Percentiles rank a stretch among this genome's conserved stretches.
Conservation (phyloP, 495 filamentous ascomycete species). For the Neurospora sp. region DNA sequence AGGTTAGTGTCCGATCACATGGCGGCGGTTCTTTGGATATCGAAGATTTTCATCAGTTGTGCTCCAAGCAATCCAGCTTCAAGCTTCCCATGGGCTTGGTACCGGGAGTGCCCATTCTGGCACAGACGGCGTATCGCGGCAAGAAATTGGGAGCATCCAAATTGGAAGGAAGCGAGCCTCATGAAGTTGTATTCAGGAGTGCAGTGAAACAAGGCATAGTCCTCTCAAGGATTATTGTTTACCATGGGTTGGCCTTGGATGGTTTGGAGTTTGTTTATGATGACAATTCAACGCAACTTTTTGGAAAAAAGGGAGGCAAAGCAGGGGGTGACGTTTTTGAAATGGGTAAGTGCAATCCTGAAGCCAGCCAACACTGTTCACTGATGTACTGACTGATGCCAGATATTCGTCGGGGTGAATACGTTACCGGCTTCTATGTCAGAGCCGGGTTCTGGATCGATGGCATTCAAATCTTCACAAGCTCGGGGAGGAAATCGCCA, state of each 20-base stretch:
- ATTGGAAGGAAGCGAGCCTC: constrained; percentile 58
- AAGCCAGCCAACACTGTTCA: background rate
- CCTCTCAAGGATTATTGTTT: constrained; percentile 63
- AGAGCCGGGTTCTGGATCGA: constrained; percentile 80
- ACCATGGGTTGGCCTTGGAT: constrained; percentile 68
- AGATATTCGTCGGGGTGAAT: constrained; percentile 81
- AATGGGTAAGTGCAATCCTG: constrained; percentile 45
- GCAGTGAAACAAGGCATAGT: constrained; percentile 60
- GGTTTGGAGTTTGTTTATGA: constrained; percentile 92
- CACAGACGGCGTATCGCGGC: constrained; percentile 65
- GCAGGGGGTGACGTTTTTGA: constrained; percentile 66
- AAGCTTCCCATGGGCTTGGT: constrained; percentile 48
- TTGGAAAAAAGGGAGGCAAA: constrained; percentile 75
- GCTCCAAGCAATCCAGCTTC: constrained; percentile 58
- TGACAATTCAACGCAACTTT: constrained; percentile 75
- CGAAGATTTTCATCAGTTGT: constrained; percentile 57
- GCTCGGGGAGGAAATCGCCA: constrained; percentile 71
- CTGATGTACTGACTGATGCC: constrained; percentile 8
- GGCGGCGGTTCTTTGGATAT: constrained; percentile 63
- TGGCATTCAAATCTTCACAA: constrained; percentile 85
- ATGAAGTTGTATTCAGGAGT: constrained; percentile 68
- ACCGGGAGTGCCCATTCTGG: constrained; percentile 32
- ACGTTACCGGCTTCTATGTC: constrained; percentile 77
- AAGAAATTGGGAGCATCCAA: constrained; percentile 65
- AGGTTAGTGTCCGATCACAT: constrained; percentile 61